Percentiles rank a stretch among this genome's conserved stretches.
Conservation (phyloP, 371 early-diverging fungal species). For the Thermomucor indicae-seudaticae region DNA sequence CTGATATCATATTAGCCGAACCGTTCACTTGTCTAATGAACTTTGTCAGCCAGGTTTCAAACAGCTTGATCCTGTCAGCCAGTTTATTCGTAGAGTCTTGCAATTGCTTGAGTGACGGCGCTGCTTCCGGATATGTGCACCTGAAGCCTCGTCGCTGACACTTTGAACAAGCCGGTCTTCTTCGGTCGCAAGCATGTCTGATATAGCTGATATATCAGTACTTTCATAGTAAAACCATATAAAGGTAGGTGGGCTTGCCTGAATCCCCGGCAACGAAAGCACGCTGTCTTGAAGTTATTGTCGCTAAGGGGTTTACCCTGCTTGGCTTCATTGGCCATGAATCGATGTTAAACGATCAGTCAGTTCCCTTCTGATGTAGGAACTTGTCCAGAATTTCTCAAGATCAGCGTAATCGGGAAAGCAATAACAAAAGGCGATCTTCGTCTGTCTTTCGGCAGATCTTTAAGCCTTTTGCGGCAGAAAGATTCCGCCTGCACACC, state of each 20-base stretch:
- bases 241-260: conserved; percentile 17
- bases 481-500: no score
- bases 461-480: no score
- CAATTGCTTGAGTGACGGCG: conserved; percentile 47
- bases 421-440: no score
- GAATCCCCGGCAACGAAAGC: conserved; percentile 27
- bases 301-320: no score
- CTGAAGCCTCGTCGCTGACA: conserved; percentile 34
- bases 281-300: no score
- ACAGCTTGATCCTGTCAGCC: conserved; percentile 31
- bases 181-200: conserved; percentile 50
- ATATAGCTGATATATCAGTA: not conserved
- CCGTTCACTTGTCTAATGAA: conserved; percentile 27
- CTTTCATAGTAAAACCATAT: not conserved
- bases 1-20: conserved; percentile 18
- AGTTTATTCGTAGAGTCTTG: conserved; percentile 41
- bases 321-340: no score
- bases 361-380: no score
- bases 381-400: no score
- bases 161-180: conserved; percentile 40
- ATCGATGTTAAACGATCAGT: no score
- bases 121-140: conserved; percentile 46
- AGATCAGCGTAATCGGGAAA: no score
- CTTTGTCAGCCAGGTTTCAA: conserved; percentile 8
- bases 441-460: no score